These are phyloP conservation scores for Aspergillus pseudoglaucus DNA, from an alignment of 2,329 filamentous ascomycete species.

Conservation along the genomic window DNA sequence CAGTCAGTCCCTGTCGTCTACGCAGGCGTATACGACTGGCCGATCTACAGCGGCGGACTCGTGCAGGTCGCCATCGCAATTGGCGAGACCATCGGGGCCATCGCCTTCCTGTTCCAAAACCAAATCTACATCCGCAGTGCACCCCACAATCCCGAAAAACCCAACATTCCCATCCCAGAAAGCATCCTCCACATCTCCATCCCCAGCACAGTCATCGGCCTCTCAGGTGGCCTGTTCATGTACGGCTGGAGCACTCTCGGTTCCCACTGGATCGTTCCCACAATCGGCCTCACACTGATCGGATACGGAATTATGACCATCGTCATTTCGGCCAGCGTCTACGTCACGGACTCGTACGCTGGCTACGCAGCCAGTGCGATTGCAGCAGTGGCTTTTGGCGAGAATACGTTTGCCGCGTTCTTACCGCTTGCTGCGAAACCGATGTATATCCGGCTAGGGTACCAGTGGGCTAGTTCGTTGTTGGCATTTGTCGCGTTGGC, in stretches of 20 bases:
- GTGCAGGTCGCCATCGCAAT: neutral
- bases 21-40: neutral
- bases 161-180: neutral
- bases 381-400: neutral
- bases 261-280: neutral
- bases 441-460: constrained; percentile 1
- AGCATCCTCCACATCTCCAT: constrained; percentile 1
- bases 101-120: neutral
- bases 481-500: constrained; percentile 1
- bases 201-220: neutral
- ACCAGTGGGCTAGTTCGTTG: constrained; percentile 1
- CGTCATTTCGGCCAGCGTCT: neutral
- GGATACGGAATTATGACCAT: constrained; percentile 1
- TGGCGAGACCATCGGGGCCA: neutral
- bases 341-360: neutral
- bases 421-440: constrained; percentile 1
- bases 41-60: neutral
- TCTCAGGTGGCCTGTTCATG: constrained; percentile 1
- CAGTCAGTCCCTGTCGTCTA: constrained; percentile 1
- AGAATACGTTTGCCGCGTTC: constrained; percentile 2
- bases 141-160: neutral
- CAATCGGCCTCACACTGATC: neutral
- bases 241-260: constrained; percentile 1
- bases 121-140: neutral
- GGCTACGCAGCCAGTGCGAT: constrained; percentile 2